Evolutionary conservation across 2,329 filamentous ascomycete species (phyloP).

Genomic region (Fonsecaea multimorphosa): DNA sequence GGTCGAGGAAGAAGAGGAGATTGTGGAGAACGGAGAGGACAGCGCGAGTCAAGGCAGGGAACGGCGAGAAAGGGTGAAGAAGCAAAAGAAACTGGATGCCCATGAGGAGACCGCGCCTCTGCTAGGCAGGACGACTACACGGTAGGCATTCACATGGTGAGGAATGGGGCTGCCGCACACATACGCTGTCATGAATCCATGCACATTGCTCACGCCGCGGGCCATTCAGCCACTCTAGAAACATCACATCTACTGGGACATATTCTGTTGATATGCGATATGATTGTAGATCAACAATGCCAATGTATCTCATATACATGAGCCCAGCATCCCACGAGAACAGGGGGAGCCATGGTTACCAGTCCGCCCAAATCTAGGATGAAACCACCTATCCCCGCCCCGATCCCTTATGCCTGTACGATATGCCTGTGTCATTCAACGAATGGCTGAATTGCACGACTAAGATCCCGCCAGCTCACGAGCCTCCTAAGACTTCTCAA

Average conservation of each 20-base stretch:
- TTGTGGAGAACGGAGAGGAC: constrained; percentile 17
- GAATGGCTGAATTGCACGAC: constrained; percentile 5
- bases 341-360: constrained; percentile 6
- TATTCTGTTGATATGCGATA: constrained; percentile 4
- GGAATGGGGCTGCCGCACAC: not conserved
- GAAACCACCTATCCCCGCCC: constrained; percentile 2
- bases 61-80: constrained; percentile 8
- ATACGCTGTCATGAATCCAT: not conserved
- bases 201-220: not conserved
- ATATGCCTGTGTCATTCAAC: not conserved
- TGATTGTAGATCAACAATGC: constrained; percentile 13
- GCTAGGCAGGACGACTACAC: constrained; percentile 19
- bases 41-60: constrained; percentile 12
- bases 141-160: not conserved
- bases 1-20: constrained; percentile 28
- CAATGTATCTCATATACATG: constrained; percentile 15
- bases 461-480: not conserved
- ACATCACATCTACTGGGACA: not conserved
- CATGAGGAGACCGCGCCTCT: constrained; percentile 24
- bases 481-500: constrained; percentile 32
- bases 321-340: constrained; percentile 10
- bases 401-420: constrained; percentile 5
- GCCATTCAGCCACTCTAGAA: not conserved
- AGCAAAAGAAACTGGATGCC: constrained; percentile 21
- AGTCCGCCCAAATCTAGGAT: constrained; percentile 16